Evolutionary conservation across 192 early-diverging fungal genomes (phyloP), one percentile per base, ranked within the genome.

Genomic region (Tieghemiomyces parasiticus): DNA sequence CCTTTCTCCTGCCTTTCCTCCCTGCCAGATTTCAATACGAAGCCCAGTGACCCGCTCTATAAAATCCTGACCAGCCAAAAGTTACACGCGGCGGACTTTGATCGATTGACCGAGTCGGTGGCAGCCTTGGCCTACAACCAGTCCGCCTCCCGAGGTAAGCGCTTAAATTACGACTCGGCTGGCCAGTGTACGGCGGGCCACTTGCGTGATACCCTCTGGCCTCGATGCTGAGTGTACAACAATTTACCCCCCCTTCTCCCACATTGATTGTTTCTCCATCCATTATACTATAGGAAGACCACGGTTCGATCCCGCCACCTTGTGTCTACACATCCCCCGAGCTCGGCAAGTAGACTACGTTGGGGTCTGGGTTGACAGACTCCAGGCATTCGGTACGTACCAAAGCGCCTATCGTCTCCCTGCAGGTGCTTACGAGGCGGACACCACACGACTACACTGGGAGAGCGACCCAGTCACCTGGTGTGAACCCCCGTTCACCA

Each of bases 401-500:
- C n/a, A n/a, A n/a, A n/a, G n/a, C n/a, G n/a, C n/a, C n/a, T n/a
- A n/a, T n/a, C n/a, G n/a, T n/a, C n/a, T n/a, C n/a, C n/a, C n/a
- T n/a, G n/a, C n/a, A n/a, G n/a, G n/a, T n/a, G n/a, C n/a, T n/a
- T n/a, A n/a, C n/a, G n/a, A n/a, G n/a, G n/a, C n/a, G n/a, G n/a
- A n/a, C n/a, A n/a, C n/a, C n/a, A n/a, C n/a, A n/a, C n/a, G n/a
- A n/a, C n/a, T n/a, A n/a, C n/a, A n/a, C n/a, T n/a, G n/a, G n/a
- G n/a, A n/a, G n/a, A n/a, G n/a, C n/a, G n/a, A n/a, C n/a, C n/a
- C n/a, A n/a, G n/a, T n/a, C n/a, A n/a, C n/a, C n/a, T n/a, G n/a
- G n/a, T n/a, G n/a, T n/a, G 55, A 58, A n/a, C 55, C 55, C 9
- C 55, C 32, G 20, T 58, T 31, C 24, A 58, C 55, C 32, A 58